Conservation (phyloP, 2,329 filamentous ascomycete species). For the Penicillium sp. region DNA sequence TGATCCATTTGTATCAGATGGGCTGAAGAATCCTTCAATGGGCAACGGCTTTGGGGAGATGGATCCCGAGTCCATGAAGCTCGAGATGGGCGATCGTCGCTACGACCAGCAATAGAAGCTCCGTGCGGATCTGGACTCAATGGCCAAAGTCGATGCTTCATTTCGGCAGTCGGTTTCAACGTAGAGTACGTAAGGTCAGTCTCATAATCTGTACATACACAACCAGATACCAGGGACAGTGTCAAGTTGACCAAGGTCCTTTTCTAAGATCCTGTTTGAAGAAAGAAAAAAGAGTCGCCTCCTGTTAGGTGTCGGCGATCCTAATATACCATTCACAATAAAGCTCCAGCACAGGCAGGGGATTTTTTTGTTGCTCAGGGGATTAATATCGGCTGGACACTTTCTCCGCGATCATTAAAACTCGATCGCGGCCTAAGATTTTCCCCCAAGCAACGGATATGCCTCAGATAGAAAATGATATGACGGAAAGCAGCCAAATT, state of each 20-base stretch:
- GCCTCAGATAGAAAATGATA: conserved; percentile 1
- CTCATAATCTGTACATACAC: neutral
- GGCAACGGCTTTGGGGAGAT: neutral
- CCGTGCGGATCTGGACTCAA: neutral
- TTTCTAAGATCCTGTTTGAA: neutral
- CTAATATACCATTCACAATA: neutral
- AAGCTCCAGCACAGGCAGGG: neutral
- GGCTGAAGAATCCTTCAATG: neutral
- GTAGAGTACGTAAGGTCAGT: neutral
- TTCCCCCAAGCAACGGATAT: neutral
- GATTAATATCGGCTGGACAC: neutral
- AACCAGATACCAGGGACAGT: neutral
- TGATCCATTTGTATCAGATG: neutral
- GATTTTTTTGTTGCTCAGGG: conserved; percentile 2
- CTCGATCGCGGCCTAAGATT: neutral
- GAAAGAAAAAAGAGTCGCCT: neutral
- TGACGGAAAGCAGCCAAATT: conserved; percentile 10
- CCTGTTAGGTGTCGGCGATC: neutral
- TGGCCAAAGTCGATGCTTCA: neutral
- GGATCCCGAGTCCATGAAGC: conserved; percentile 3
- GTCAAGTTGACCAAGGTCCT: neutral
- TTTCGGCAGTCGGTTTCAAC: neutral
- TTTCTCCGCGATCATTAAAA: neutral
- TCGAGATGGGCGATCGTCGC: conserved; percentile 9
- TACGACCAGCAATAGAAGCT: conserved; percentile 7